These are phyloP conservation scores for Kodamaea kaohsiungensis DNA, from an alignment of 805 yeast species.

Conservation along the genomic window DNA sequence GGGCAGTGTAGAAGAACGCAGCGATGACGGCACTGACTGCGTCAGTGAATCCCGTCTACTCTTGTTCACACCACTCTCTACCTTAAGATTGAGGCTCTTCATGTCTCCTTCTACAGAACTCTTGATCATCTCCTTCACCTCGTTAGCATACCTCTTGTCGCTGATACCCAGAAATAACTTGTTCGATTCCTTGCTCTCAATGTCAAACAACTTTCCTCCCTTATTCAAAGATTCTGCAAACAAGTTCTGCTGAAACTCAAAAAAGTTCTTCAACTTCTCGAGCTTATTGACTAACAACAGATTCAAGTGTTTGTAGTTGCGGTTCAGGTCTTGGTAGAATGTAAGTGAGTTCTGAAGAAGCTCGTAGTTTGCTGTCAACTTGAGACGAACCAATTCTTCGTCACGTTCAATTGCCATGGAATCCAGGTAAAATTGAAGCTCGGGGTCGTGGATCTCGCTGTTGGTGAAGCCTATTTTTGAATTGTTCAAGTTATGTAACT, in stretches of 20 bases:
- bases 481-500: constrained; percentile 25
- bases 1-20: not conserved
- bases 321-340: constrained; percentile 41
- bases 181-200: constrained; percentile 26
- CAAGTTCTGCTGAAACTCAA: constrained; percentile 36
- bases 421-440: constrained; percentile 22
- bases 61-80: not conserved
- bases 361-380: constrained; percentile 33
- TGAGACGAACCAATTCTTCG: constrained; percentile 33
- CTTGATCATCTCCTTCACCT: constrained; percentile 30
- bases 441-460: constrained; percentile 27
- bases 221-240: constrained; percentile 23
- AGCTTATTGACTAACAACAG: constrained; percentile 33
- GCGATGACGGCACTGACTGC: not conserved
- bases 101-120: constrained; percentile 8
- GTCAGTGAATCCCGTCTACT: not conserved
- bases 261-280: constrained; percentile 38
- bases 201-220: constrained; percentile 19
- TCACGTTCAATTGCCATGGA: constrained; percentile 29
- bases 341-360: constrained; percentile 28
- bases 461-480: constrained; percentile 27
- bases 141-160: constrained; percentile 28
- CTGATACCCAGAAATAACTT: constrained; percentile 27
- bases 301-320: constrained; percentile 33
- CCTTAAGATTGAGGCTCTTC: not conserved